Evolutionary conservation across 2,329 filamentous ascomycete genomes (phyloP), one percentile per base, ranked within the genome.

Genomic region (Venturia aucupariae): DNA sequence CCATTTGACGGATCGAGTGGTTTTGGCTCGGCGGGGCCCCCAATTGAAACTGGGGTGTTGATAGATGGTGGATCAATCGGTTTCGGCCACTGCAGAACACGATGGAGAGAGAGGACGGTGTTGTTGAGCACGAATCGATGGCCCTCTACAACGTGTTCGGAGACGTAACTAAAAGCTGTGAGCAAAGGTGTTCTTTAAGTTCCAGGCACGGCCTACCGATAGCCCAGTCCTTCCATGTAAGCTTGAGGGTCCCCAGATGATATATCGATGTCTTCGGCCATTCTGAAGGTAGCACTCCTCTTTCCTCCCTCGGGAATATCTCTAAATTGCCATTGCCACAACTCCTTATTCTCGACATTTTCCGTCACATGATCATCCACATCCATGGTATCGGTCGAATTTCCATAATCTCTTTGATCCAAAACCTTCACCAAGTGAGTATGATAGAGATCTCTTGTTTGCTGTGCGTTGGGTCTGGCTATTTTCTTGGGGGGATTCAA

Each of bases 111-210:
- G 60, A 87, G 73, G 57, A 84, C 75, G 63, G 84, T 79, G 69
- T 86, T 84, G 63, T 82, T 79, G 65, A 82, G 77, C 44, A 86
- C 78, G 68, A 86, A 83, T 64, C 80, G 79, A 69, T 85, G 78
- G 30, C 84, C 84, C 69, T 82, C 77, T 24, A 83, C 71, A 62
- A 84, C 74, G 69, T 83, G 85, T 68, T 86, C 82, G 6, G 80
- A 82, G 27, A 82, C 78, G 67, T 82, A 84, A 61, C 83, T 85
- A 66, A 22, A 32, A 27, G 8, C 62, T 42, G 4, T 55, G 51
- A 48, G 46, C 30, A 19, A 64, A 8, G 17, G 48, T 10, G 32
- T 27, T 27, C 19, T 17, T n/a, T 39, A 17, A 24, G 74, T 79
- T 70, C 11, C 24, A 17, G n/a, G 44, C n/a, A 42, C n/a, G n/a